Evolutionary conservation across 495 filamentous ascomycete species (phyloP).

Genomic region (Parathielavia appendiculata): DNA sequence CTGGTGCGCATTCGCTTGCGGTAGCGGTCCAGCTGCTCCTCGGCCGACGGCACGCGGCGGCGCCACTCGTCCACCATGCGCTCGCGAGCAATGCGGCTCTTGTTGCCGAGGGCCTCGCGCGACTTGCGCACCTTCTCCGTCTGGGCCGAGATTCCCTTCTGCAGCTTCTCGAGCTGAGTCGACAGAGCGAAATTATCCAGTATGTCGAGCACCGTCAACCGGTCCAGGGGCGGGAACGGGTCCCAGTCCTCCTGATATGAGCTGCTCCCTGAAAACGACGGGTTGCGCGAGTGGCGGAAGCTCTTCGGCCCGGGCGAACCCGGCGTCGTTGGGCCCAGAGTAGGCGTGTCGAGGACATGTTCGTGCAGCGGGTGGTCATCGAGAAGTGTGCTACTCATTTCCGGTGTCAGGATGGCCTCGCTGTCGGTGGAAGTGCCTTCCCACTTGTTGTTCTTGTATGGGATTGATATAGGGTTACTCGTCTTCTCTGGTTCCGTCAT

Average conservation of each 20-base stretch:
- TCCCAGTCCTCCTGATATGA: slow-evolving; percentile 88
- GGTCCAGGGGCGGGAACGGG: slow-evolving; percentile 77
- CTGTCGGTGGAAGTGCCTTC: slow-evolving; percentile 42
- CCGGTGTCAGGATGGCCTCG: slow-evolving; percentile 41
- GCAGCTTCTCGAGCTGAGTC: slow-evolving; percentile 81
- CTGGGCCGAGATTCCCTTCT: slow-evolving; percentile 71
- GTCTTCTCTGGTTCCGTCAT: slow-evolving; percentile 46
- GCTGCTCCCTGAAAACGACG: slow-evolving; percentile 72
- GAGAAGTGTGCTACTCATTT: slow-evolving; percentile 36
- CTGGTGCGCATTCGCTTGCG: slow-evolving; percentile 74
- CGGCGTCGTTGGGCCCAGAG: slow-evolving; percentile 39
- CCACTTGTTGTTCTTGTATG: slow-evolving; percentile 29
- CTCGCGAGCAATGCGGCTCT: slow-evolving; percentile 49
- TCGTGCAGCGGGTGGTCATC: slow-evolving; percentile 39
- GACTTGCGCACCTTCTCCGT: slow-evolving; percentile 79
- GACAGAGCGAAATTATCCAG: slow-evolving; percentile 90
- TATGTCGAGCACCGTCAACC: slow-evolving; percentile 84
- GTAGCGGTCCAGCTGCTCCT: slow-evolving; percentile 91
- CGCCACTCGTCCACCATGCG: slow-evolving; percentile 85
- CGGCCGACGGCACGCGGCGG: slow-evolving; percentile 71
- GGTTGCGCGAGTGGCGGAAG: slow-evolving; percentile 59
- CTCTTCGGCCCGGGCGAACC: slow-evolving; percentile 44
- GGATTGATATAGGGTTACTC: slow-evolving; percentile 29
- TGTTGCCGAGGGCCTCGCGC: slow-evolving; percentile 61
- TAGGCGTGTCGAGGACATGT: slow-evolving; percentile 40